Percentiles rank a stretch among this genome's conserved stretches.
phyloP scores from a whole-genome alignment of 2,329 filamentous ascomycete genomes.

The Pyrenophora tritici-repentis region DNA sequence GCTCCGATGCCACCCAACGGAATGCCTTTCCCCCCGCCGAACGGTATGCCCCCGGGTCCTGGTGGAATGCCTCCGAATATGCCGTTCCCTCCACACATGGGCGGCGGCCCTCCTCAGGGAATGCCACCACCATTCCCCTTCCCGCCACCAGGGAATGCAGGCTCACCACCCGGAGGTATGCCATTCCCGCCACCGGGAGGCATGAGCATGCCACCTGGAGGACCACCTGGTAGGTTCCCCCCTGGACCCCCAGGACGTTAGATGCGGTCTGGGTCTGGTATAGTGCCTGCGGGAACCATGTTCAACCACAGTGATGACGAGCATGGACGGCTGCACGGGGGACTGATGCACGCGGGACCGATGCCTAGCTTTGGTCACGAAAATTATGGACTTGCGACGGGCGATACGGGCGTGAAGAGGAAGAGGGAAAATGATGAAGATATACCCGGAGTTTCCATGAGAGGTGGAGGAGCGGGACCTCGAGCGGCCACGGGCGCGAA shows the following conservation, averaged over 20 bases:
- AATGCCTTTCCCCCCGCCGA: conserved; percentile 41
- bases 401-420: conserved; percentile 9
- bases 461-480: conserved; percentile 10
- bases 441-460: conserved; percentile 22
- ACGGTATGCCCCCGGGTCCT: conserved; percentile 42
- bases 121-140: conserved; percentile 42
- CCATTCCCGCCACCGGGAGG: conserved; percentile 18
- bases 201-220: conserved; percentile 29
- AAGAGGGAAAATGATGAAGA: conserved; percentile 17
- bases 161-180: conserved; percentile 43
- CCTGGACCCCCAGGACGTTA: conserved; percentile 35
- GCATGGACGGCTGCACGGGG: conserved; percentile 4
- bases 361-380: conserved; percentile 4
- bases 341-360: conserved; percentile 13
- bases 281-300: conserved; percentile 9
- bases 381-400: conserved; percentile 5
- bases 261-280: conserved; percentile 19
- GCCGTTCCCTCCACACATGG: conserved; percentile 45
- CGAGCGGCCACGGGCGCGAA: conserved; percentile 31
- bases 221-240: conserved; percentile 32
- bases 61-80: conserved; percentile 38
- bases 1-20: conserved; percentile 37
- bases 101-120: conserved; percentile 27
- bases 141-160: conserved; percentile 30
- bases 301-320: conserved; percentile 4